Conservation (phyloP, 345 rosid genomes). For the Cardamine chenopodiifolia region DNA sequence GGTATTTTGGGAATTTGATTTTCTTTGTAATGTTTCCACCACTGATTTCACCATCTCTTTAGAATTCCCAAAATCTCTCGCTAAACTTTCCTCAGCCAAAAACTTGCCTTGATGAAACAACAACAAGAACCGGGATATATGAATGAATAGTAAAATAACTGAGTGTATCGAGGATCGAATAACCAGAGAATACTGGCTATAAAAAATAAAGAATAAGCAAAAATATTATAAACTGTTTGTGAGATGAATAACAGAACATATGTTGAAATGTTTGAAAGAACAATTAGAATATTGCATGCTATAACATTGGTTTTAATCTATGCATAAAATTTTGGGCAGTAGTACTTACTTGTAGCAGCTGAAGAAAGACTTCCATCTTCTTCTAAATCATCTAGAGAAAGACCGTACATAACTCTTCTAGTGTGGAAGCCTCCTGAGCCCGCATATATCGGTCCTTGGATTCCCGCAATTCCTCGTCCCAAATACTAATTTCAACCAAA, state of each 20-base stretch:
- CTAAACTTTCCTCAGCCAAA: slow-evolving; percentile 20
- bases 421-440: slow-evolving; percentile 72
- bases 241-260: background rate
- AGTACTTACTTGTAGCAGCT: slow-evolving; percentile 26
- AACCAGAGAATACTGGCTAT: no score
- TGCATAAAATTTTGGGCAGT: background rate
- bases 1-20: background rate
- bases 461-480: slow-evolving; percentile 52
- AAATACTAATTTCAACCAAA: slow-evolving; percentile 29
- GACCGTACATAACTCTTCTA: slow-evolving; percentile 64
- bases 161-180: background rate
- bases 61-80: slow-evolving; percentile 53
- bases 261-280: background rate
- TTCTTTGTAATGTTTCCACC: slow-evolving; percentile 50
- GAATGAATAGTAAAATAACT: background rate
- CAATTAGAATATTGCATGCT: background rate
- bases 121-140: background rate
- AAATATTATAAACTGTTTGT: background rate
- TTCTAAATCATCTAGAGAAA: slow-evolving; percentile 40
- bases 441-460: slow-evolving; percentile 55
- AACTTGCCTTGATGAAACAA: slow-evolving; percentile 28
- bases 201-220: background rate
- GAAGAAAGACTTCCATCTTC: slow-evolving; percentile 30
- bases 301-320: background rate
- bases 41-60: slow-evolving; percentile 49